phyloP scores from a whole-genome alignment of 2,329 filamentous ascomycete species.

The Raffaelea deltoideospora region DNA sequence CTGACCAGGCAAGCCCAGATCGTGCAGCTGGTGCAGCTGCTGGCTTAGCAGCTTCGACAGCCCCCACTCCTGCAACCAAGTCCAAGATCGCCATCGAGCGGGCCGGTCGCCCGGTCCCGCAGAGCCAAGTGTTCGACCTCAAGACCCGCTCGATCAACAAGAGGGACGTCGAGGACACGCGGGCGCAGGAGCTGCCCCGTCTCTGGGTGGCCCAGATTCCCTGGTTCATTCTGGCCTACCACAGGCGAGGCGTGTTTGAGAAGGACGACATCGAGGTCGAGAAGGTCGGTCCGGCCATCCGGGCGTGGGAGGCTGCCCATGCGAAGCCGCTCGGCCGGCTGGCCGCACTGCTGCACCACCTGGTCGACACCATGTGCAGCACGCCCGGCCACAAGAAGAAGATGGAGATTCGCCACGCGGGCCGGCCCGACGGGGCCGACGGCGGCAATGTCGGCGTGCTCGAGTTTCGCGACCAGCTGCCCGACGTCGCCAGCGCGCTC shows the following conservation, averaged over 20 bases:
- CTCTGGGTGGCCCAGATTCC: slow-evolving; percentile 25
- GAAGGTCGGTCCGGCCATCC: slow-evolving; percentile 16
- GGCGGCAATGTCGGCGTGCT: slow-evolving; percentile 7
- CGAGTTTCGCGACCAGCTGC: slow-evolving; percentile 12
- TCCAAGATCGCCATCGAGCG: slow-evolving; percentile 4
- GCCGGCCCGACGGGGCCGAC: slow-evolving; percentile 3
- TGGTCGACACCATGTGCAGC: slow-evolving; percentile 5
- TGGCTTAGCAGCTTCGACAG: too few relatives aligned
- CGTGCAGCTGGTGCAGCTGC: too few relatives aligned
- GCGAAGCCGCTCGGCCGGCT: slow-evolving; percentile 18
- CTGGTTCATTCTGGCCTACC: slow-evolving; percentile 25
- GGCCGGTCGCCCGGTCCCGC: slow-evolving; percentile 15
- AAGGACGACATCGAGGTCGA: slow-evolving; percentile 19
- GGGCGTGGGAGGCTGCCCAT: slow-evolving; percentile 18
- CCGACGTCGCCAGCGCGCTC: slow-evolving; percentile 10
- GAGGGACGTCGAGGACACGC: slow-evolving; percentile 12
- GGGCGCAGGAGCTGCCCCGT: slow-evolving; percentile 23
- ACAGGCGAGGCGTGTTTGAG: slow-evolving; percentile 20
- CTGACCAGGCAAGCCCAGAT: too few relatives aligned
- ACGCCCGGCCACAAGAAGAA: not conserved
- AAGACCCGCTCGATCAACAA: slow-evolving; percentile 23
- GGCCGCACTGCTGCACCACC: slow-evolving; percentile 13
- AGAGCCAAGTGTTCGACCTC: slow-evolving; percentile 24
- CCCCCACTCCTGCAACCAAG: not conserved
- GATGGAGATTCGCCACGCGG: not conserved